phyloP scores from a whole-genome alignment of 352 stramenopile species.

The Globisporangium solare region DNA sequence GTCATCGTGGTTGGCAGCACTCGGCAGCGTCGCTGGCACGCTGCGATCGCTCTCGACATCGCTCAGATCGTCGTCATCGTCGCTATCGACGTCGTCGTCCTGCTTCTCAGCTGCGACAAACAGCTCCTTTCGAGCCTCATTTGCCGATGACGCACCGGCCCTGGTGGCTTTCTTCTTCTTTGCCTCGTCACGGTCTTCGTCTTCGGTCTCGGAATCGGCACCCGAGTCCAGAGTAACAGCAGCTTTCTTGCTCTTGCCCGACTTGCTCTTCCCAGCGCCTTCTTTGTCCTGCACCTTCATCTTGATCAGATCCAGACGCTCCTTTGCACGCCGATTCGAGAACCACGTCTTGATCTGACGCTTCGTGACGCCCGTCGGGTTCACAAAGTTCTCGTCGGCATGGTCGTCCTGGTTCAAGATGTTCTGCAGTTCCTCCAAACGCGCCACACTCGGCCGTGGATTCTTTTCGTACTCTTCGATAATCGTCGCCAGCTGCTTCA shows the following conservation, averaged over 20 bases:
- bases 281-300: conserved; percentile 63
- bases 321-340: conserved; percentile 73
- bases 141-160: conserved; percentile 1
- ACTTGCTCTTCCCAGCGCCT: conserved; percentile 10
- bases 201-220: conserved; percentile 34
- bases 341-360: conserved; percentile 85
- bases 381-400: conserved; percentile 45
- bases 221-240: conserved; percentile 24
- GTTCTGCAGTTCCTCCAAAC: conserved; percentile 65
- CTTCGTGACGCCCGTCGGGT: conserved; percentile 55
- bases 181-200: conserved; percentile 23
- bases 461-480: conserved; percentile 87
- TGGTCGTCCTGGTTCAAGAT: conserved; percentile 74
- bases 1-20: neutral
- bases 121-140: conserved; percentile 21
- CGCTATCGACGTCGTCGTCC: conserved; percentile 29
- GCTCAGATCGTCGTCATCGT: conserved; percentile 20
- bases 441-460: conserved; percentile 47
- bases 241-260: conserved; percentile 10
- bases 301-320: conserved; percentile 73
- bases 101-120: conserved; percentile 13
- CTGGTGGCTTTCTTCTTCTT: conserved; percentile 10
- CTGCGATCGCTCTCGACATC: conserved; percentile 10
- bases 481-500: conserved; percentile 81
- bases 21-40: neutral